Conservation (phyloP, 2,329 filamentous ascomycete species). For the Escovopsis sp. region DNA sequence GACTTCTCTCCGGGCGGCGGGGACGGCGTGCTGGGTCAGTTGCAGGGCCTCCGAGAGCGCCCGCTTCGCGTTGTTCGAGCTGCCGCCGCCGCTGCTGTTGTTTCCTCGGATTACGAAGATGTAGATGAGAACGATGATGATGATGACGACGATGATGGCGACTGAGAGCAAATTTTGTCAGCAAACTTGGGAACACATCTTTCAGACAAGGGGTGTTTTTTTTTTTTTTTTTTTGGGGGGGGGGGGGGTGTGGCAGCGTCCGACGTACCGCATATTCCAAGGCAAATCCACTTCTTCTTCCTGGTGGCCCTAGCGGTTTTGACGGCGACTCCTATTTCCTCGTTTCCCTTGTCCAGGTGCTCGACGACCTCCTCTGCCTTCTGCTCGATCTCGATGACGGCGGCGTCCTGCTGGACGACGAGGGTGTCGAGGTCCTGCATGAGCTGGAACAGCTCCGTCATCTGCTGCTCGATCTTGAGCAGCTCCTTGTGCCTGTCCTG, state of each 20-base stretch:
- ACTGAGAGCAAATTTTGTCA: constrained; percentile 27
- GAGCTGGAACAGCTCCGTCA: constrained; percentile 73
- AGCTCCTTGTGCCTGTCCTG: constrained; percentile 74
- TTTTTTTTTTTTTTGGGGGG: too few relatives aligned
- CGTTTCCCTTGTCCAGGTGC: constrained; percentile 74
- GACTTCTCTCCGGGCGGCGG: too few relatives aligned
- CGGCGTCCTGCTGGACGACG: constrained; percentile 72
- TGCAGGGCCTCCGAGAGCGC: constrained; percentile 11
- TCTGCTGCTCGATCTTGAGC: constrained; percentile 80
- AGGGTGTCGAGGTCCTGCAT: constrained; percentile 83
- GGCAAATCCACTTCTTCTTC: constrained; percentile 95
- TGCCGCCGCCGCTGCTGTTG: constrained; percentile 11
- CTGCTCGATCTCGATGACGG: constrained; percentile 68
- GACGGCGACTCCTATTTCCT: constrained; percentile 69
- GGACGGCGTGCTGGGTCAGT: background rate
- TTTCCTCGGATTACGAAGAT: constrained; percentile 25
- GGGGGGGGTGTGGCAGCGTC: too few relatives aligned
- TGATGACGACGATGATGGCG: constrained; percentile 36
- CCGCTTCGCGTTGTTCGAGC: constrained; percentile 16
- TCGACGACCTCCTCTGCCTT: constrained; percentile 75
- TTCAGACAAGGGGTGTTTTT: too few relatives aligned
- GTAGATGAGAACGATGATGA: constrained; percentile 36
- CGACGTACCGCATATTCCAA: constrained; percentile 52
- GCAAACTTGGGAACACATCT: too few relatives aligned
- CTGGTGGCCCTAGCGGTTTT: constrained; percentile 64